These are phyloP conservation scores for Chamaecrista fasciculata DNA, from an alignment of 306 rosid species.

Conservation along the genomic window DNA sequence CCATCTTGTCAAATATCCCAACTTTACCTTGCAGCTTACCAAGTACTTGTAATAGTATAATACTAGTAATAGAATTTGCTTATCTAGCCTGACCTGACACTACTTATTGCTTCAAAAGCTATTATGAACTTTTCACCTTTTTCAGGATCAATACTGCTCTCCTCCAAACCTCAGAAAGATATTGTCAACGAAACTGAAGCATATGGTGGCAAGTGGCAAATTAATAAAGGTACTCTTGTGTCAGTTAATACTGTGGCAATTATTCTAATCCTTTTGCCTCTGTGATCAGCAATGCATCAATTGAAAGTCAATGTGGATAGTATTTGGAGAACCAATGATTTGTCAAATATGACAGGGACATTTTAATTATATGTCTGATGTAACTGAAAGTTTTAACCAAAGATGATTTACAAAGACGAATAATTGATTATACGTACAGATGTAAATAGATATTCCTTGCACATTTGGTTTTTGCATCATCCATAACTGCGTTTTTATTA, in stretches of 20 bases:
- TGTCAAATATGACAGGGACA: conserved; percentile 3
- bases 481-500: conserved; percentile 17
- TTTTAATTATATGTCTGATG: background rate
- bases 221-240: conserved; percentile 66
- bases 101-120: conserved; percentile 10
- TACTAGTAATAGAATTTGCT: conserved; percentile 10
- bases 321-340: conserved; percentile 21
- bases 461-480: conserved; percentile 9
- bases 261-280: conserved; percentile 14
- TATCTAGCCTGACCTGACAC: conserved; percentile 1
- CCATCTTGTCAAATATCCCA: conserved; percentile 14
- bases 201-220: conserved; percentile 73
- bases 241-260: conserved; percentile 11
- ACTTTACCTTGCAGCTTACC: conserved; percentile 21
- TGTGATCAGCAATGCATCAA: background rate
- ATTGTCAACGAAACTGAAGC: conserved; percentile 71
- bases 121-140: conserved; percentile 32
- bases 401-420: background rate
- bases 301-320: background rate
- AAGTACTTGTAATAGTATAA: too few relatives aligned
- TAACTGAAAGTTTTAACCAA: conserved; percentile 14
- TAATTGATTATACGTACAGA: conserved; percentile 10
- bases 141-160: conserved; percentile 71
- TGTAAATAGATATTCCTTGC: conserved; percentile 11
- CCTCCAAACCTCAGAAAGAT: conserved; percentile 73